These are phyloP conservation scores for Chloranthus sessilifolius DNA, from an alignment of 164 flowering plant species.

Conservation along the genomic window DNA sequence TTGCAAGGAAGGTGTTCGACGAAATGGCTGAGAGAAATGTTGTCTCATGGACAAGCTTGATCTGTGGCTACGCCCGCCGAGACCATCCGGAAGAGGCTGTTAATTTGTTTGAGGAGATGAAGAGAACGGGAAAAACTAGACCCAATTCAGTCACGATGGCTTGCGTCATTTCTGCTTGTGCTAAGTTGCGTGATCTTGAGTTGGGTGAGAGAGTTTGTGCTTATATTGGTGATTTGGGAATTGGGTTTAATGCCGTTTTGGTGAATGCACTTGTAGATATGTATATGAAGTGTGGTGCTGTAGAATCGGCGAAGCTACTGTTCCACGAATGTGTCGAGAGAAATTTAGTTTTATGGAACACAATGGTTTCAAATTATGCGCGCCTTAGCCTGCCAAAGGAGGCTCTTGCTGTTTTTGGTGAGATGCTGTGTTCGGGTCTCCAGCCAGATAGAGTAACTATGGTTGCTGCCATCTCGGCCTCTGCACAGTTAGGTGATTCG, in stretches of 20 bases:
- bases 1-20: slow-evolving; percentile 40
- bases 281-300: slow-evolving; percentile 57
- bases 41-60: slow-evolving; percentile 62
- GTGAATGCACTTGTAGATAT: slow-evolving; percentile 55
- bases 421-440: slow-evolving; percentile 30
- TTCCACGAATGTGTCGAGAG: slow-evolving; percentile 37
- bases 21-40: slow-evolving; percentile 55
- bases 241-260: slow-evolving; percentile 31
- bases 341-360: slow-evolving; percentile 47
- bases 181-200: slow-evolving; percentile 44
- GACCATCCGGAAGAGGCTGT: slow-evolving; percentile 37
- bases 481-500: slow-evolving; percentile 31
- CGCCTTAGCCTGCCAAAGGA: slow-evolving; percentile 34
- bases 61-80: slow-evolving; percentile 39
- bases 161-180: slow-evolving; percentile 52
- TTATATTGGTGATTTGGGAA: slow-evolving; percentile 26
- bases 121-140: slow-evolving; percentile 21
- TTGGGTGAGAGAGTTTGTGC: slow-evolving; percentile 29
- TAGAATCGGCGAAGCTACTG: slow-evolving; percentile 31
- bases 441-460: slow-evolving; percentile 50
- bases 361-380: slow-evolving; percentile 46
- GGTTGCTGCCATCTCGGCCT: slow-evolving; percentile 36
- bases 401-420: slow-evolving; percentile 33
- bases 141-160: slow-evolving; percentile 62
- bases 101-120: slow-evolving; percentile 50